phyloP scores from a whole-genome alignment of 257 asterid genomes.

The Haberlea rhodopensis region DNA sequence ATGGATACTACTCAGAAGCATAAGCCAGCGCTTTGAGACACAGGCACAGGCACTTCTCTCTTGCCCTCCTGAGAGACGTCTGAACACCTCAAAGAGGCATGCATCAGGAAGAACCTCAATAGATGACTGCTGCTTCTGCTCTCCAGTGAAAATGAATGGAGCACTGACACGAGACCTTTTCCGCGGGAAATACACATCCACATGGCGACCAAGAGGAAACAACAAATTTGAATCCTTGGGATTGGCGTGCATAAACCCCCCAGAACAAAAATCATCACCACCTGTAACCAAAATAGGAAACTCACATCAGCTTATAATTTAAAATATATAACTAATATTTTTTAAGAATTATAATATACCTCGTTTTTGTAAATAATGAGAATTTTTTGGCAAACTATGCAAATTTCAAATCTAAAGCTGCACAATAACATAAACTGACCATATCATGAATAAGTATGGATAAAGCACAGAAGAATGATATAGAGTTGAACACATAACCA shows the following conservation, averaged over 20 bases:
- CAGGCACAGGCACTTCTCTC: constrained; percentile 74
- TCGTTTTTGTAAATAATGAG: neutral
- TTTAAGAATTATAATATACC: neutral
- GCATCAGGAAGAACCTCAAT: constrained; percentile 92
- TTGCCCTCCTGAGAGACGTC: constrained; percentile 66
- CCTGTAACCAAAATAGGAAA: constrained; percentile 40
- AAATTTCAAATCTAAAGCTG: neutral
- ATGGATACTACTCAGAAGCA: constrained; percentile 73
- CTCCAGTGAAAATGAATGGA: constrained; percentile 50
- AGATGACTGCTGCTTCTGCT: constrained; percentile 48
- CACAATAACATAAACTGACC: neutral
- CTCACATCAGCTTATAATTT: neutral
- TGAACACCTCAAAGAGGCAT: constrained; percentile 88
- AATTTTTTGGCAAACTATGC: neutral
- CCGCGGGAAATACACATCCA: constrained; percentile 63
- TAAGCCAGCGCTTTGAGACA: constrained; percentile 93
- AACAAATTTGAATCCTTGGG: constrained; percentile 52
- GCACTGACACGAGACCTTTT: constrained; percentile 82
- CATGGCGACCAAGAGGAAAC: constrained; percentile 50
- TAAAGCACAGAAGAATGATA: neutral
- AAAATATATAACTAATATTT: too few relatives aligned
- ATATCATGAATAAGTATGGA: neutral
- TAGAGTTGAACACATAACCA: too few relatives aligned
- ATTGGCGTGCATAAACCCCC: constrained; percentile 38
- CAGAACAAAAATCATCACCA: constrained; percentile 43